Conservation (phyloP, 73 alveolate species). For the Breviolum minutum region DNA sequence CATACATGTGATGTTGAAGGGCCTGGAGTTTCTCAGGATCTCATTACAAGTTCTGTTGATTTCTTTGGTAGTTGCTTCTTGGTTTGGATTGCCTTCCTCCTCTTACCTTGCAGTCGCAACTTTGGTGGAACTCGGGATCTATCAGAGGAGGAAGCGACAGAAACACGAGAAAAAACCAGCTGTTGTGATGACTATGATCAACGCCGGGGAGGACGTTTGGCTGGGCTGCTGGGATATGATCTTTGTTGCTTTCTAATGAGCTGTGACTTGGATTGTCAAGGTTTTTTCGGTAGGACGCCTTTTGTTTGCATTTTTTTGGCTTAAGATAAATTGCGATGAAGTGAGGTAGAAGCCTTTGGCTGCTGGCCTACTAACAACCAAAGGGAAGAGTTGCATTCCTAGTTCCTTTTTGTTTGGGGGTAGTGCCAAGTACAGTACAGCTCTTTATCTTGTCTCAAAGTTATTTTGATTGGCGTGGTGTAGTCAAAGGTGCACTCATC, state of each 20-base stretch:
- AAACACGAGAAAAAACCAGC: neutral
- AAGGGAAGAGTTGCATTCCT: no score
- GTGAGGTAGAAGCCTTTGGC: no score
- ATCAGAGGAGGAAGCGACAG: neutral
- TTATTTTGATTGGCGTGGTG: no score
- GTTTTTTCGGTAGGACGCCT: neutral
- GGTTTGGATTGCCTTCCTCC: constrained; percentile 88
- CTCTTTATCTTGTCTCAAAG: neutral
- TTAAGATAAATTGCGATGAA: no score
- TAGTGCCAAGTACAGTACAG: no score
- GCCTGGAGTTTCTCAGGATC: constrained; percentile 63
- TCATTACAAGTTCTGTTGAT: constrained; percentile 82
- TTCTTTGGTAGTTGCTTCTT: constrained; percentile 68
- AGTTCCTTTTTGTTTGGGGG: no score
- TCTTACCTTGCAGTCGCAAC: constrained; percentile 85
- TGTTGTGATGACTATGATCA: constrained; percentile 41
- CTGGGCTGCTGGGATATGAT: constrained; percentile 79
- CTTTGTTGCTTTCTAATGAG: constrained; percentile 48
- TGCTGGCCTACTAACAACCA: no score
- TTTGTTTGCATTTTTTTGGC: neutral
- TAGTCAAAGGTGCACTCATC: constrained; percentile 22
- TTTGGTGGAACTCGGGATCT: constrained; percentile 50
- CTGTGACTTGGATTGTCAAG: constrained; percentile 2
- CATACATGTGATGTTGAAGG: constrained; percentile 87
- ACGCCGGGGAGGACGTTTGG: constrained; percentile 69